Evolutionary conservation across 2,329 filamentous ascomycete species (phyloP), one percentile per base, ranked within the genome.

Genomic region (Trichoderma sp.): DNA sequence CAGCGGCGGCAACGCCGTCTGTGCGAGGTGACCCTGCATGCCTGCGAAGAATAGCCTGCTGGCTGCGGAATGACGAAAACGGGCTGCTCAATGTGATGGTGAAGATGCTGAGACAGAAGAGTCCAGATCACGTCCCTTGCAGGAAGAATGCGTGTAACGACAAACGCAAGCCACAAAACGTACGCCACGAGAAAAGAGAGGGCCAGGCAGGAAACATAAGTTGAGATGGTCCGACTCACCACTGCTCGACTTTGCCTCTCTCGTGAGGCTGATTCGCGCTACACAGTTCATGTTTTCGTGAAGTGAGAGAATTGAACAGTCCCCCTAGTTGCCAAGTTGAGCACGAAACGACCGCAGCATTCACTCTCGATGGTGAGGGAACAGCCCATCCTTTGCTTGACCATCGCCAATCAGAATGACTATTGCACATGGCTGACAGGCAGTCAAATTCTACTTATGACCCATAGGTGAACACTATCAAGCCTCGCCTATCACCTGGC

Each of bases 401-500:
- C 34, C 7, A 10, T 39, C 2, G 10, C 34, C 3, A 14, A 14
- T 9, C 2, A 19, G 26, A 4, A 51, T 51, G 5, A 1, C 2
- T 19, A 15, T 17, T 17, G 17, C 21, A 21, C 24, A 15, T 61
- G 14, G 26, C 39, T 52, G 47, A 61, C 21, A 50, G 14, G 9
- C 5, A 39, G 10, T 50, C 9, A 45, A 2, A 14, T 14, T 14
- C 34, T 39, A 3, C 12, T 9, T n/a, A 45, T 19, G 15, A 30
- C 26, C 10, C n/a, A 19, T 12, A 66, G 59, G 48, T 26, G 14
- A 14, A 44, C 45, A 21, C 64, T 24, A 52, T 64, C 56, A 71
- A 69, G 45, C 70, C 69, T n/a, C 61, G 64, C 24, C 66, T 72
- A 26, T 71, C 69, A 15, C 44, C 68, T 28, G 41, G 65, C 14